These are phyloP conservation scores for Arachnomyces sp. DNA, from an alignment of 2,329 filamentous ascomycete species.

Conservation along the genomic window DNA sequence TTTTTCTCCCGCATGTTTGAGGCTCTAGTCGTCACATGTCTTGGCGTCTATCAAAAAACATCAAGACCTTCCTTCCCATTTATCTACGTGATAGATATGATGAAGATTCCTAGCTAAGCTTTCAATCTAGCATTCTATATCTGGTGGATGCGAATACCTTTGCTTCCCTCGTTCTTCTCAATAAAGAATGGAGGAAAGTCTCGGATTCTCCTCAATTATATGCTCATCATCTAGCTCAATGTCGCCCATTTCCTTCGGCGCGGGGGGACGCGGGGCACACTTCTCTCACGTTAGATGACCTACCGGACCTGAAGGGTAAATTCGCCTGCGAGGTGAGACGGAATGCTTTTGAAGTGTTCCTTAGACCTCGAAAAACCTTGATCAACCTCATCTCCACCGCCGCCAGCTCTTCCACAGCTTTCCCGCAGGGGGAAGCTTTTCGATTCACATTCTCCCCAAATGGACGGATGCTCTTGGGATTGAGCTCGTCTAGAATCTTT, in stretches of 20 bases:
- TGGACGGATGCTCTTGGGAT: constrained; percentile 67
- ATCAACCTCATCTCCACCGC: constrained; percentile 77
- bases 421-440: constrained; percentile 76
- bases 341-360: constrained; percentile 68
- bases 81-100: too few relatives aligned
- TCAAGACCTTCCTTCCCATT: too few relatives aligned
- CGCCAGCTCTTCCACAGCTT: constrained; percentile 71
- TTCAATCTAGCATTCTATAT: constrained; percentile 37
- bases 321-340: constrained; percentile 67
- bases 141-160: constrained; percentile 40
- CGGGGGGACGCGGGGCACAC: constrained; percentile 25
- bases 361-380: constrained; percentile 61
- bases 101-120: too few relatives aligned
- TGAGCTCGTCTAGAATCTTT: constrained; percentile 79
- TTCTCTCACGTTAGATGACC: constrained; percentile 35
- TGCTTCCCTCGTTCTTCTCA: constrained; percentile 39
- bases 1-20: constrained; percentile 2
- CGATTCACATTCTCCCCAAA: constrained; percentile 72
- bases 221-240: constrained; percentile 38
- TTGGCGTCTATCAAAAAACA: too few relatives aligned
- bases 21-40: constrained; percentile 2
- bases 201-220: constrained; percentile 40
- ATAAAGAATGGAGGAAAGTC: constrained; percentile 36
- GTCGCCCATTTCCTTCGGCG: constrained; percentile 29
- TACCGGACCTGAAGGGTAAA: constrained; percentile 55